Evolutionary conservation across 345 rosid species (phyloP), one percentile per base, ranked within the genome.

Genomic region (Syzygium oleosum): DNA sequence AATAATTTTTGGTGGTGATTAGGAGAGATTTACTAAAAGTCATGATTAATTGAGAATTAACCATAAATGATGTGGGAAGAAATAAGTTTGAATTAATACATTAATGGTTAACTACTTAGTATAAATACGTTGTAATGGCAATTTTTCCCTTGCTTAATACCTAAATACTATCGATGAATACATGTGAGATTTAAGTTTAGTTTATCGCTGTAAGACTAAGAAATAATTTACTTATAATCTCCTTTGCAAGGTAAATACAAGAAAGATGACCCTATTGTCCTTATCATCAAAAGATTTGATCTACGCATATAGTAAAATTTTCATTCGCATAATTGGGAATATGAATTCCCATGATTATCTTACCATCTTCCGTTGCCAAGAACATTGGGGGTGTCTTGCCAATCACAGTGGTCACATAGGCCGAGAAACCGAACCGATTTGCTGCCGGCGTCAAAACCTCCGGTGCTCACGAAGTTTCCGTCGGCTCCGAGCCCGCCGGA

Each of bases 291-390:
- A 12, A 59, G 13, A 27, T 59, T 59, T 12, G 27, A 27, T 27
- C 6, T 27, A 5, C 7, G 13, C 8, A 12, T 27, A 27, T 27
- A 12, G 68, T 27, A 59, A 31, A 12, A 27, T 59, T 27, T 10
- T 59, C 73, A 14, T 61, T 14, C 34, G 13, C 17, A 73, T 34
- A 19, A 68, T 34, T 73, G 80, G 49, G 80, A 73, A 73, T 34
- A 6, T 2, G 80, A 34, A 19, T 19, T 17, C 21, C 17, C 13
- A 19, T 5, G 14, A 34, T 17, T 19, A 19, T 87, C 27, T 23
- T 85, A 92, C 99, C 99, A 98, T 94, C 99, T 93, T 16, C 91
- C 92, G 0, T 91, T 91, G 3, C 95, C 98, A n/a, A 98, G 93
- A 9, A 94, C 94, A 2, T 91, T 89, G 22, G 96, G 95, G 88